phyloP scores from a whole-genome alignment of 257 asterid species.

The Lycium ferocissimum region DNA sequence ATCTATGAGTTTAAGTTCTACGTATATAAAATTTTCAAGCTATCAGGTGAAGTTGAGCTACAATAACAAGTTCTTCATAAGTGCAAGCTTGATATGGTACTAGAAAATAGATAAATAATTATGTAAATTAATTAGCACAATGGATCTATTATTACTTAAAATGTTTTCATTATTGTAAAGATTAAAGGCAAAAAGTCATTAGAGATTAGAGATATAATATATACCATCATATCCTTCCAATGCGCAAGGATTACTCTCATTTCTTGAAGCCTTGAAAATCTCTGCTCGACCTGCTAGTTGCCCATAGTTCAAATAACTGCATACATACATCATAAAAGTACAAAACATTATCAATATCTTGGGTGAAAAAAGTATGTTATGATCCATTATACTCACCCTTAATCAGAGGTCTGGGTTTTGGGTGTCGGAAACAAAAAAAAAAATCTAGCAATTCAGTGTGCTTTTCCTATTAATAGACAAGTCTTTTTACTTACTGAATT shows the following conservation, averaged over 20 bases:
- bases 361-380: too few species aligned
- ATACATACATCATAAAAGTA: constrained; percentile 2
- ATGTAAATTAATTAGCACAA: neutral
- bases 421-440: too few species aligned
- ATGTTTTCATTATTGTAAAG: neutral
- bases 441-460: too few species aligned
- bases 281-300: constrained; percentile 83
- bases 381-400: too few species aligned
- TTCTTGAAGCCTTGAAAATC: constrained; percentile 63
- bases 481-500: neutral
- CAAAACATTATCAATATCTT: neutral
- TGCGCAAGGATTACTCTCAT: constrained; percentile 64
- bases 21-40: too few species aligned
- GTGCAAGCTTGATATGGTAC: too few species aligned
- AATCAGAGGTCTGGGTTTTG: too few species aligned
- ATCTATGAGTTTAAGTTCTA: too few species aligned
- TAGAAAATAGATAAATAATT: too few species aligned
- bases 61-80: too few species aligned
- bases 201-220: neutral
- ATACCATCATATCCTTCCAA: constrained; percentile 70
- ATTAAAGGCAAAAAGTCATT: neutral
- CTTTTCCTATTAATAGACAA: neutral
- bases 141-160: neutral
- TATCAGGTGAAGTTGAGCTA: too few species aligned
- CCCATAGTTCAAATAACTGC: constrained; percentile 84